Evolutionary conservation across 805 yeast genomes (phyloP).

Genomic region (Suhomyces sp.): DNA sequence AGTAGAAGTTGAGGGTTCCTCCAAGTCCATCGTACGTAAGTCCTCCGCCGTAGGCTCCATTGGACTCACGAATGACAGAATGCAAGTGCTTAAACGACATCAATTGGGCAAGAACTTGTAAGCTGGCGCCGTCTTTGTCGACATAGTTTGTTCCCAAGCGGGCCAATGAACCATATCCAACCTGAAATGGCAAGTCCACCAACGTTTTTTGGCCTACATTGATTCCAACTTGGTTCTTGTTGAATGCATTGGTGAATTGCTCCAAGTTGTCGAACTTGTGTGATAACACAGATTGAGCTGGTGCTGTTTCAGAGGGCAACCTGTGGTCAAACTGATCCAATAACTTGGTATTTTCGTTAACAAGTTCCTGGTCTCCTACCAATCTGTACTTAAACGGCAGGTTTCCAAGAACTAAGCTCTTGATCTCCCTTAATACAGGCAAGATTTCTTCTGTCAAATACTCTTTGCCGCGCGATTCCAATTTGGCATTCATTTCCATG

Average conservation of each 20-base stretch:
- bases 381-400: constrained; percentile 49
- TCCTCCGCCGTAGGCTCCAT: constrained; percentile 99
- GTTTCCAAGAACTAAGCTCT: constrained; percentile 37
- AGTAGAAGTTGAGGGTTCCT: constrained; percentile 77
- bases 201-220: constrained; percentile 35
- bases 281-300: background rate
- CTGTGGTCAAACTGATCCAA: constrained; percentile 28
- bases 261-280: constrained; percentile 4
- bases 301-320: background rate
- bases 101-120: constrained; percentile 78
- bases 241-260: constrained; percentile 15
- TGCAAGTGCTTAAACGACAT: constrained; percentile 82
- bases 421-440: constrained; percentile 58
- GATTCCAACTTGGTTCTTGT: constrained; percentile 10
- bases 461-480: constrained; percentile 39
- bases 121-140: constrained; percentile 74
- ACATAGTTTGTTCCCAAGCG: constrained; percentile 63
- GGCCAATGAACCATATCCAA: constrained; percentile 74
- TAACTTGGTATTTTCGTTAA: constrained; percentile 33
- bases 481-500: constrained; percentile 51
- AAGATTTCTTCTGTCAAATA: constrained; percentile 49
- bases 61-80: constrained; percentile 87
- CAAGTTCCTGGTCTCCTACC: constrained; percentile 53
- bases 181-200: constrained; percentile 81
- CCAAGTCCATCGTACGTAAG: constrained; percentile 76